These are phyloP conservation scores for Colletotrichum navitas DNA, from an alignment of 2,329 filamentous ascomycete genomes.

Conservation along the genomic window DNA sequence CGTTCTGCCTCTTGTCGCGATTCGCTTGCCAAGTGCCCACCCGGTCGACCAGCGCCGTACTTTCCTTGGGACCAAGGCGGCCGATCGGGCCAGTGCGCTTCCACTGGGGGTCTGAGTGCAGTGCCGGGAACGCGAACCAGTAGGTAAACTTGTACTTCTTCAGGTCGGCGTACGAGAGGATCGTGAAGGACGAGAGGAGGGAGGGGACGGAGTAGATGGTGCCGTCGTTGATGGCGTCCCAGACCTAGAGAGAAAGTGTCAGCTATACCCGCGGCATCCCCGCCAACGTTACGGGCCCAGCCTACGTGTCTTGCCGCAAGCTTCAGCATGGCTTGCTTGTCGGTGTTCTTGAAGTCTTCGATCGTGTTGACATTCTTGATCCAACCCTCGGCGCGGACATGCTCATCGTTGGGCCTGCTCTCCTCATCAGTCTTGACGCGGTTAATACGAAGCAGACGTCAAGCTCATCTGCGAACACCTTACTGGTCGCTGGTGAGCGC, in stretches of 20 bases:
- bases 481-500: constrained; percentile 88
- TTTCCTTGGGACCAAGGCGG: constrained; percentile 76
- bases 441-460: constrained; percentile 41
- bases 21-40: constrained; percentile 90
- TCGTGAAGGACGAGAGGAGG: constrained; percentile 87
- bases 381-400: constrained; percentile 88
- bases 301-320: constrained; percentile 82
- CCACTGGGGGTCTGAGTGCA: constrained; percentile 92
- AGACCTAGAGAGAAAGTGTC: constrained; percentile 71
- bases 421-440: constrained; percentile 47
- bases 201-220: constrained; percentile 97
- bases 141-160: constrained; percentile 99
- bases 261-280: background rate
- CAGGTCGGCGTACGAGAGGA: constrained; percentile 93
- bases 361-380: constrained; percentile 97
- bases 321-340: constrained; percentile 83
- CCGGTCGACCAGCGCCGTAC: constrained; percentile 81
- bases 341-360: constrained; percentile 88
- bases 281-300: constrained; percentile 2
- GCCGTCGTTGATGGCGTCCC: constrained; percentile 97
- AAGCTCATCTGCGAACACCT: constrained; percentile 50
- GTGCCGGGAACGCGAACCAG: constrained; percentile 95
- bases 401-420: constrained; percentile 74
- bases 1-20: constrained; percentile 84
- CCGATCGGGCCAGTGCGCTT: constrained; percentile 68